phyloP scores from a whole-genome alignment of 2,329 filamentous ascomycete genomes.

The Ophiostoma angusticollis region DNA sequence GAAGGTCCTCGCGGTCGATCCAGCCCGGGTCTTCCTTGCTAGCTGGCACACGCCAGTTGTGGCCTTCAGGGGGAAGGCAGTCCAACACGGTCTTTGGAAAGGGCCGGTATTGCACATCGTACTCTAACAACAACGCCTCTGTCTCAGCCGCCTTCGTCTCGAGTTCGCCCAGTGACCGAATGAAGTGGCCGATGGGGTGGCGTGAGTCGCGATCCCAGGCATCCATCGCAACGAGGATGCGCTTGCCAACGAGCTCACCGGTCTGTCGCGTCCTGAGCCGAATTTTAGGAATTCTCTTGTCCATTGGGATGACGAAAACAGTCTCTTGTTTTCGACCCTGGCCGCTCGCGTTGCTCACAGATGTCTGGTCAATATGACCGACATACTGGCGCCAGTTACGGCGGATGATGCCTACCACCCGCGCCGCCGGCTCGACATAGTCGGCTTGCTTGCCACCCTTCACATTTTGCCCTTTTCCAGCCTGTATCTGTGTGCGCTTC shows the following conservation, averaged over 20 bases:
- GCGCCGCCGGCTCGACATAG: slow-evolving; percentile 77
- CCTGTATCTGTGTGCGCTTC: slow-evolving; percentile 67
- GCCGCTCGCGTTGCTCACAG: slow-evolving; percentile 58
- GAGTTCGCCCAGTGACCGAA: slow-evolving; percentile 81
- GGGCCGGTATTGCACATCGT: slow-evolving; percentile 93
- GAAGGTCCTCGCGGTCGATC: slow-evolving; percentile 71
- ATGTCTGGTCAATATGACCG: slow-evolving; percentile 82
- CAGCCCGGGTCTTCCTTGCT: slow-evolving; percentile 72
- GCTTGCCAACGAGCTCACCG: slow-evolving; percentile 76
- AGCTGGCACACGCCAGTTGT: slow-evolving; percentile 85
- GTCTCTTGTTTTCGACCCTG: slow-evolving; percentile 79
- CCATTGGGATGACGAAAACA: slow-evolving; percentile 94
- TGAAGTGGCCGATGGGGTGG: slow-evolving; percentile 86
- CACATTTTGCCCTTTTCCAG: slow-evolving; percentile 49
- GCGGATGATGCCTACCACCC: slow-evolving; percentile 83
- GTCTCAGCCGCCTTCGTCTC: slow-evolving; percentile 98
- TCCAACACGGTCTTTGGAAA: slow-evolving; percentile 94
- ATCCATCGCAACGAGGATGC: slow-evolving; percentile 86
- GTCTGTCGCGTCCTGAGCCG: slow-evolving; percentile 84
- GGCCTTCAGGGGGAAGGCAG: slow-evolving; percentile 80
- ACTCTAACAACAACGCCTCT: slow-evolving; percentile 84
- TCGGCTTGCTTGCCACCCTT: slow-evolving; percentile 72
- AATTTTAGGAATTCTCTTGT: slow-evolving; percentile 95
- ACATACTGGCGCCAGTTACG: slow-evolving; percentile 98
- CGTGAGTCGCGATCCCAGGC: slow-evolving; percentile 89